Base-by-base conservation (phyloP, 495 filamentous ascomycete species). In the Daldinia loculata region DNA sequence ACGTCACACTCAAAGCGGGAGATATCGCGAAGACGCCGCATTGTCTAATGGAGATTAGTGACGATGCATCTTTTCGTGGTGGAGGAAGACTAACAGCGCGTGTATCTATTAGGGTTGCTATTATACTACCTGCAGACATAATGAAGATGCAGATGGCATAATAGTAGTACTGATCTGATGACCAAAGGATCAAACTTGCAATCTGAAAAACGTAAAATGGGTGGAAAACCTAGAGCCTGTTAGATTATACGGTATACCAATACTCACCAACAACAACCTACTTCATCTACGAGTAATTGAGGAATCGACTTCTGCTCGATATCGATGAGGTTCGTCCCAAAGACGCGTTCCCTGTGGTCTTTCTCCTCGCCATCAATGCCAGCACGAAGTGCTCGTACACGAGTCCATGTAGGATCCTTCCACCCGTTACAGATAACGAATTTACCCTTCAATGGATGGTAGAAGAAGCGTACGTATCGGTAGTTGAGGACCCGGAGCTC, bases 151-250 rank as follows among this genome's bases (percentile, higher is more conserved):
- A 97, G 30, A 88, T 84, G 32, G 96, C 96, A 83, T 99, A 99
- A 77, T 98, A 98, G 72, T 97, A 98, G 74, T 99, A 99, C 70
- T 94, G 83, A 74, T 99, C 96, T 30, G 97, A 67, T 15, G 94
- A 97, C 96, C 96, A 99, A 4, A 99, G 89, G 52, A 95, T 78
- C 61, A 99, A 82, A 82, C 96, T 98, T 34, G 93, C 94, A 74
- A 99, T 89, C 77, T 99, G 96, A 80, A 99, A 99, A 38, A 98
- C 90, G 75, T 98, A 99, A 81, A 99, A 98, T 3, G 96, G 96
- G 75, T 98, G 95, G 76, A 99, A 93, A 4, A 91, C 93, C 91
- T 95, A 69, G 14, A 8, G 29, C 22, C 45, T 58, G 61, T 73
- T 55, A 77, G 68, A 2, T 51, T 14, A 59, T 11, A 32, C 41